Evolutionary conservation across 2,329 filamentous ascomycete species (phyloP).

Genomic region (Albifimbria verrucaria): DNA sequence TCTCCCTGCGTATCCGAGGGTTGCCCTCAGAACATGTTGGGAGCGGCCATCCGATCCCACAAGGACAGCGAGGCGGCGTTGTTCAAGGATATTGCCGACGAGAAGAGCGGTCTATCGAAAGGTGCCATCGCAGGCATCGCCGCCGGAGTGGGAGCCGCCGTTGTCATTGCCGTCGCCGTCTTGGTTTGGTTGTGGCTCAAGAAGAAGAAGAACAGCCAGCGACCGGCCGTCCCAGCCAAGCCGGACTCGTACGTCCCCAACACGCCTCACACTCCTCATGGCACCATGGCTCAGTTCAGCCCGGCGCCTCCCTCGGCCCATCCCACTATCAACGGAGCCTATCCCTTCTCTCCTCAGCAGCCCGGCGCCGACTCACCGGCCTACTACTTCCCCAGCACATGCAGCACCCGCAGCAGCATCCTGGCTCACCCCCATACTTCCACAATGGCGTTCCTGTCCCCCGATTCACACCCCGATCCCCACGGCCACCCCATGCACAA

Average conservation of each 20-base stretch:
- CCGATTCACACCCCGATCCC: not conserved
- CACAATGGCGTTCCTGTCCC: no score
- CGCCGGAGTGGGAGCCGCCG: conserved; percentile 28
- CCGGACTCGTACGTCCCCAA: not conserved
- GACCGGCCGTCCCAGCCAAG: not conserved
- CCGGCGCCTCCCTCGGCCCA: not conserved
- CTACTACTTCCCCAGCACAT: not conserved
- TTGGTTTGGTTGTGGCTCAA: conserved; percentile 16
- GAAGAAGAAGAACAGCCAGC: conserved; percentile 4
- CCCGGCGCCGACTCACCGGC: not conserved
- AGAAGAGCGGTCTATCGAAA: conserved; percentile 21
- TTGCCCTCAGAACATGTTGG: conserved; percentile 11
- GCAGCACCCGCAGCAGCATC: not conserved
- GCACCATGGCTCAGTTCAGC: not conserved
- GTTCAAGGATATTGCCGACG: conserved; percentile 4
- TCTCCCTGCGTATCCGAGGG: conserved; percentile 25
- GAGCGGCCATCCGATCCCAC: no score
- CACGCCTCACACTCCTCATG: not conserved
- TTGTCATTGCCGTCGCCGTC: conserved; percentile 25
- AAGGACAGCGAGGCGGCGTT: no score
- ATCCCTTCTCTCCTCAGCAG: not conserved
- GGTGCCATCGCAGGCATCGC: conserved; percentile 35
- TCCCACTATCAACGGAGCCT: not conserved
- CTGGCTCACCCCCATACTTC: not conserved
- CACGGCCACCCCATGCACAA: not conserved